phyloP scores from a whole-genome alignment of 2,329 filamentous ascomycete species.

The Fusarium sacchari region DNA sequence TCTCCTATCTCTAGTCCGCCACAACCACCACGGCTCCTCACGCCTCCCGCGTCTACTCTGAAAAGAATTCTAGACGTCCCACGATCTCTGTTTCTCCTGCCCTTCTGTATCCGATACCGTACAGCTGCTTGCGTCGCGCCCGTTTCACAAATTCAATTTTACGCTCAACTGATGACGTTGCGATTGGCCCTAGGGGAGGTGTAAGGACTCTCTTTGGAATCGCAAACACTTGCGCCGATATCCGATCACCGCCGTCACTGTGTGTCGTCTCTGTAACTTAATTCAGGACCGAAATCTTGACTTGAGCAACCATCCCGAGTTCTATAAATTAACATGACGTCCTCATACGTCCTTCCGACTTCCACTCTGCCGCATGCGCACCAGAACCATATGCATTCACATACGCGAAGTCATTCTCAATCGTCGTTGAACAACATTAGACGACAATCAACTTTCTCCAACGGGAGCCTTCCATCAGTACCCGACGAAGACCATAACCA shows the following conservation, averaged over 20 bases:
- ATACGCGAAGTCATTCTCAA: constrained; percentile 52
- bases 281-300: constrained; percentile 5
- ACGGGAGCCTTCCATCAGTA: constrained; percentile 46
- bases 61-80: constrained; percentile 31
- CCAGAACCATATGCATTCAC: constrained; percentile 54
- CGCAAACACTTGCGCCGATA: constrained; percentile 35
- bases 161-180: constrained; percentile 41
- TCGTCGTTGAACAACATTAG: constrained; percentile 53
- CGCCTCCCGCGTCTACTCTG: constrained; percentile 20
- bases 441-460: constrained; percentile 47
- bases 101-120: constrained; percentile 5
- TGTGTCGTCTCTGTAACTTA: background rate
- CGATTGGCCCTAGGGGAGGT: constrained; percentile 37
- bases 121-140: constrained; percentile 19
- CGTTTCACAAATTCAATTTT: constrained; percentile 8
- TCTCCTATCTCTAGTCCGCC: constrained; percentile 40
- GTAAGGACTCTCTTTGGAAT: constrained; percentile 28
- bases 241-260: constrained; percentile 19
- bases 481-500: constrained; percentile 48
- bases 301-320: background rate
- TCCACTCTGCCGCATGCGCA: constrained; percentile 60
- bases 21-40: constrained; percentile 35
- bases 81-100: constrained; percentile 22
- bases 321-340: constrained; percentile 53
- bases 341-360: constrained; percentile 64